Evolutionary conservation across 2,329 filamentous ascomycete genomes (phyloP), one percentile per base, ranked within the genome.

Genomic region (Fusarium sp.): DNA sequence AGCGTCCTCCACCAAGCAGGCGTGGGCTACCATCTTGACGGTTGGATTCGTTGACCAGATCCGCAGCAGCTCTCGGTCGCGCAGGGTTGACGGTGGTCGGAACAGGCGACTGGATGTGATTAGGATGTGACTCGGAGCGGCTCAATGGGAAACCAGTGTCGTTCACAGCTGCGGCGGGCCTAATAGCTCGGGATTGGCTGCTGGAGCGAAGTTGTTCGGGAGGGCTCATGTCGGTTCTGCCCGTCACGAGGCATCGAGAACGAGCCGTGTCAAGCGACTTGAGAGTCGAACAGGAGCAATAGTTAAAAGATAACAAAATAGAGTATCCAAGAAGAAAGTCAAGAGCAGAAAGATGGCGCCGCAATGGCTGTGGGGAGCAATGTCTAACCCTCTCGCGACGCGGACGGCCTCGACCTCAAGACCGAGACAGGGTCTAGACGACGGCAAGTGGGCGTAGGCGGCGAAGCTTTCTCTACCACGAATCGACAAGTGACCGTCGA

Each of bases 191-290:
- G 62, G 72, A 68, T 64, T 80, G 77, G 67, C 77, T 79, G 77
- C 75, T 77, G 63, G 78, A 74, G 70, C 74, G 77, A 76, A 75
- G 68, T 71, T 78, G 75, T 73, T 81, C 79, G 62, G 78, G 75
- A 59, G 79, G 74, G 69, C 75, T 79, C 81, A 83, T 83, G 68
- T 80, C 81, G 81, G 67, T 71, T 56, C 66, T 65, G 64, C 63
- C 69, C 69, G 63, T 77, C 74, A 71, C 76, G 78, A 78, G 69
- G 67, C 73, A 79, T 77, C 66, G 72, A 70, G 69, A 69, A 47
- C 56, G 68, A 35, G 69, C 58, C 62, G 63, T 73, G 52, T 63
- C 35, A 57, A 62, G 64, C 62, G 52, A 64, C 65, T 59, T 67
- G 16, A 27, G 52, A 45, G 24, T 63, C 50, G 66, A 65, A 6